phyloP scores from a whole-genome alignment of 768 basidiomycete genomes.

The Galerina marginata region DNA sequence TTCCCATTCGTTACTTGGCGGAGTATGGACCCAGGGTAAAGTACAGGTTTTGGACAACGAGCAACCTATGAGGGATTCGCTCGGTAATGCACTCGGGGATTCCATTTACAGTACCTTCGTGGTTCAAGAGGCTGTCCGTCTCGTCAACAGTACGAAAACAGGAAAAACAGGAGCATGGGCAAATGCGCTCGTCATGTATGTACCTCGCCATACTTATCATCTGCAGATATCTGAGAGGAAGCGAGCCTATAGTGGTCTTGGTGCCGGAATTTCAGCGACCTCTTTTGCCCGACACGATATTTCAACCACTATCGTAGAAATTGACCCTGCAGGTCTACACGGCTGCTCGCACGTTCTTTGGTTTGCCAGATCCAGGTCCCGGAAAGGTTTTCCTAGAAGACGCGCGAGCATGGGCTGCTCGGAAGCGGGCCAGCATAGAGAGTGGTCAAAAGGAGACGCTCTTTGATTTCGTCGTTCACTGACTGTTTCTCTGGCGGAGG shows the following conservation, averaged over 20 bases:
- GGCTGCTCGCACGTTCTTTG: slow-evolving; percentile 81
- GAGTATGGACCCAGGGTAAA: slow-evolving; percentile 77
- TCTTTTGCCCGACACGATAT: slow-evolving; percentile 74
- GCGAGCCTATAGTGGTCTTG: slow-evolving; percentile 71
- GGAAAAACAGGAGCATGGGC: slow-evolving; percentile 42
- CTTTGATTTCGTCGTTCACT: slow-evolving; percentile 82
- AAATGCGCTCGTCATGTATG: slow-evolving; percentile 77
- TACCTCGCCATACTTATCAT: slow-evolving; percentile 13
- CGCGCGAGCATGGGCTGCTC: slow-evolving; percentile 72
- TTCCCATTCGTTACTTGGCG: slow-evolving; percentile 68
- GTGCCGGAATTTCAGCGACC: slow-evolving; percentile 81
- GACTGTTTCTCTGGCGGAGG: slow-evolving; percentile 95
- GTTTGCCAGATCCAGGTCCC: slow-evolving; percentile 67
- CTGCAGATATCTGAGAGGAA: slow-evolving; percentile 18
- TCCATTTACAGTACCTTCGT: slow-evolving; percentile 87
- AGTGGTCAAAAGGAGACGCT: slow-evolving; percentile 35
- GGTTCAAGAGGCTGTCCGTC: slow-evolving; percentile 82
- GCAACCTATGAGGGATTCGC: slow-evolving; percentile 52
- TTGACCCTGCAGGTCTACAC: slow-evolving; percentile 92
- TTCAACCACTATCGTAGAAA: slow-evolving; percentile 85
- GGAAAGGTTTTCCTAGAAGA: slow-evolving; percentile 76
- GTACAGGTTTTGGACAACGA: slow-evolving; percentile 47
- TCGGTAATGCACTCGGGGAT: slow-evolving; percentile 64
- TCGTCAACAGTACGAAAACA: slow-evolving; percentile 60
- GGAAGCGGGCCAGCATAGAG: slow-evolving; percentile 36